These are phyloP conservation scores for Ascochyta koolunga DNA, from an alignment of 2,329 filamentous ascomycete genomes.

Conservation along the genomic window DNA sequence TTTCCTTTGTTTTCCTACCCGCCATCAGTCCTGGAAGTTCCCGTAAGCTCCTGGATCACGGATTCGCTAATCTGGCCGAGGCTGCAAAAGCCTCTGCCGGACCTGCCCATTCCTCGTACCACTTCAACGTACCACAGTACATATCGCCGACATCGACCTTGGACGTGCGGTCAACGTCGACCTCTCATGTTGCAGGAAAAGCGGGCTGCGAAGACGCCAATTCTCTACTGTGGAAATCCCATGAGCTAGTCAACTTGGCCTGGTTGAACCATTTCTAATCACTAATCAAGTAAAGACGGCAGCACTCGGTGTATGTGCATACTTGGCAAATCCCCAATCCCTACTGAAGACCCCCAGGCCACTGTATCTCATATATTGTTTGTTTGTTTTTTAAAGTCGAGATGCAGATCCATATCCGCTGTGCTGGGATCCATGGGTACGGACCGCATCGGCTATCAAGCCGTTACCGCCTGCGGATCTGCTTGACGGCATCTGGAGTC, in stretches of 20 bases:
- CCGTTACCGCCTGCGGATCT: constrained; percentile 5
- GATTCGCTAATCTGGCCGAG: not conserved
- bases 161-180: constrained; percentile 2
- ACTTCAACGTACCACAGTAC: not conserved
- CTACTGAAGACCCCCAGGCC: no score
- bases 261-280: no score
- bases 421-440: constrained; percentile 5
- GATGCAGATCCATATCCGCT: constrained; percentile 11
- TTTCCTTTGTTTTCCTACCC: not conserved
- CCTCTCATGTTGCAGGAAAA: no score
- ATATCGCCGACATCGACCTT: constrained; percentile 2
- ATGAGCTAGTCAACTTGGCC: no score
- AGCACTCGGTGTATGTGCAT: no score
- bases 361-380: no score
- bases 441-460: constrained; percentile 16
- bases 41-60: not conserved
- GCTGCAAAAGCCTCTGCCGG: not conserved
- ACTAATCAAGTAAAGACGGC: no score
- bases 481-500: constrained; percentile 8
- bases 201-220: no score
- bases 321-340: no score
- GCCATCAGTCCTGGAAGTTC: not conserved
- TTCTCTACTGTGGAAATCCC: no score
- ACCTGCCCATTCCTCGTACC: constrained; percentile 4
- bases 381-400: no score